Evolutionary conservation across 2,329 filamentous ascomycete genomes (phyloP), one percentile per base, ranked within the genome.

Genomic region (Thielaviopsis cerberus): DNA sequence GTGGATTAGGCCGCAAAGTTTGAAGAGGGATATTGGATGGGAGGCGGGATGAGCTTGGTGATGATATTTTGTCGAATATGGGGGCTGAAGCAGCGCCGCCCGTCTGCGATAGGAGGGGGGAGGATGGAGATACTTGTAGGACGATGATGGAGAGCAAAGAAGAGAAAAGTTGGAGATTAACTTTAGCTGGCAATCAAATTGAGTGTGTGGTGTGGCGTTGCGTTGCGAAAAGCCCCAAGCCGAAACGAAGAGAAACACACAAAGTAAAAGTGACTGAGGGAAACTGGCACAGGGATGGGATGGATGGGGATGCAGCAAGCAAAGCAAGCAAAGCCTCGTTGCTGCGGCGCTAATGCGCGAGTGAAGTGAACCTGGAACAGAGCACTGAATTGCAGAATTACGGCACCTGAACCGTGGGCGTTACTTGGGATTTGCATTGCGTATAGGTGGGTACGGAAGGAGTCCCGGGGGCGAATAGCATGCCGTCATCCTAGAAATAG

Each of bases 1-100:
- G 41, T 25, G 37, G 23, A 15, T 20, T 48, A 20, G 62, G 53
- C 63, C 76, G 69, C 66, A 96, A 76, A 66, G 83, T 85, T 71
- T 86, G 86, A 67, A 96, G 79, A 66, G 90, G 90, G 70, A 96
- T 95, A 73, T 86, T 88, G 73, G 86, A 87, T 70, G 80, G 79
- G 64, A 86, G 82, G 74, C 83, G 82, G 71, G 77, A 78, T 66
- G 76, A 76, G 64, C 72, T 77, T 78, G 78, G 74, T 69, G 82
- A 77, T 81, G 86, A 80, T 95, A 96, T 96, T 73, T 81, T 96
- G 88, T 77, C 79, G 76, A 76, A 74, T 72, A 69, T 71, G 77
- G 77, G 82, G 83, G 86, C 87, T 90, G 85, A 71, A 72, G 77
- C 79, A 82, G 82, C 83, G 86, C 83, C 84, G 78, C 83, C 79